Conservation (phyloP, 129 eudicot species). For the Kitagawia praeruptora region DNA sequence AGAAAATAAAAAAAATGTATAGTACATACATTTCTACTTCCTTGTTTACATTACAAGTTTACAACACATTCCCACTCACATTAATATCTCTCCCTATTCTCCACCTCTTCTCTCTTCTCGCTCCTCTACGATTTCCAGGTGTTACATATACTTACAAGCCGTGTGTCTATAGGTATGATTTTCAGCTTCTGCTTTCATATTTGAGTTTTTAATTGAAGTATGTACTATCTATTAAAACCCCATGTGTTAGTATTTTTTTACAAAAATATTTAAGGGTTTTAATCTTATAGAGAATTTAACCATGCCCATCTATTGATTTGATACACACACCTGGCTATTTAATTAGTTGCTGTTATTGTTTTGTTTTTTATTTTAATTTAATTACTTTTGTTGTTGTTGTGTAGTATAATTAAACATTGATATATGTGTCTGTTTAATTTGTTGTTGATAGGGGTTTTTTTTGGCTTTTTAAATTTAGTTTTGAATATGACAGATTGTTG, state of each 20-base stretch:
- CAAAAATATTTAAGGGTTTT: not conserved
- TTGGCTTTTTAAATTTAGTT: not conserved
- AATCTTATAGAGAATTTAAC: not conserved
- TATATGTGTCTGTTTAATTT: not conserved
- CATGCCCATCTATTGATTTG: not conserved
- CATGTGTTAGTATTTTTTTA: not conserved
- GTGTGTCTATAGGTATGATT: not conserved
- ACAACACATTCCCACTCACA: not conserved
- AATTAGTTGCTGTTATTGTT: not conserved
- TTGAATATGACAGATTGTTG: constrained; percentile 29
- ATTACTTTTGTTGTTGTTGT: constrained; percentile 18
- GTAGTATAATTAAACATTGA: constrained; percentile 11
- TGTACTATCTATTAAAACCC: not conserved
- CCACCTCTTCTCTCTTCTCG: not conserved
- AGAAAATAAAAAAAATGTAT: not conserved
- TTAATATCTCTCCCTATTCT: not conserved
- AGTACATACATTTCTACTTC: not conserved
- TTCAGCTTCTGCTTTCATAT: not conserved
- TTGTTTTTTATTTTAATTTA: not conserved
- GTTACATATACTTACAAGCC: not conserved
- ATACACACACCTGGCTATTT: not conserved
- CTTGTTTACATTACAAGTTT: not conserved
- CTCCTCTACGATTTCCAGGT: not conserved
- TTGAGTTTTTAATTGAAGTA: not conserved
- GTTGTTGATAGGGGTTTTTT: not conserved